Evolutionary conservation across 192 early-diverging fungal genomes (phyloP).

Genomic region (Backusella westeae): DNA sequence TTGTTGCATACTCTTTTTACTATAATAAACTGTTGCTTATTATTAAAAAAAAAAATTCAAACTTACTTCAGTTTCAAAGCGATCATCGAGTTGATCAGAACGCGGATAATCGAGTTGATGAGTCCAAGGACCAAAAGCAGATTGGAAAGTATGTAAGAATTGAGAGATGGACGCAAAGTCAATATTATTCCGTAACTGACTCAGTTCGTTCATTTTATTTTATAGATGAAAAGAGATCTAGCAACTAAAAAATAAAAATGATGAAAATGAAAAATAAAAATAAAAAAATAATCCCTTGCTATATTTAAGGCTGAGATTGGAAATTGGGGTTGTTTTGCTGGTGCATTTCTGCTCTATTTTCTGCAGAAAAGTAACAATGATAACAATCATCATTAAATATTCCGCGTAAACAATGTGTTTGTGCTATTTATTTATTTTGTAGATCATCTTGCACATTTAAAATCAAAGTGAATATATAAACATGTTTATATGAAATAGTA

Average conservation of each 20-base stretch:
- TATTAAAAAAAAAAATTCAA: neutral
- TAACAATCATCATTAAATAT: neutral
- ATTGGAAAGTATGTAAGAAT: conserved; percentile 65
- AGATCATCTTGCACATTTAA: neutral
- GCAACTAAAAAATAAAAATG: neutral
- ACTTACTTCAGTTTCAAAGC: conserved; percentile 36
- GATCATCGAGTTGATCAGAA: conserved; percentile 9
- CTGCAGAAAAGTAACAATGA: neutral
- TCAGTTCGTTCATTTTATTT: neutral
- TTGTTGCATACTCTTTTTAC: neutral
- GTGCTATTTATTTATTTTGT: neutral
- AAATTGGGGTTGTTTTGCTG: neutral
- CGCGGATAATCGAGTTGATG: neutral
- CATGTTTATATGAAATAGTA: no score
- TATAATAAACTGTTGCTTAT: neutral
- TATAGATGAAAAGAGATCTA: neutral
- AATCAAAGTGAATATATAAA: no score
- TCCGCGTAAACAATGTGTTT: neutral
- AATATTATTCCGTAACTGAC: conserved; percentile 46
- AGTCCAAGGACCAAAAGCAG: conserved; percentile 45
- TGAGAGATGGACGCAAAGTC: conserved; percentile 71
- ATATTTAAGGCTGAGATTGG: neutral
- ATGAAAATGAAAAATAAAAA: conserved; percentile 7
- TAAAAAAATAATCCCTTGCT: conserved; percentile 12
- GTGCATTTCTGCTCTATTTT: neutral